Base-by-base conservation (phyloP, 2,329 filamentous ascomycete genomes). In the Clonostachys sp. region DNA sequence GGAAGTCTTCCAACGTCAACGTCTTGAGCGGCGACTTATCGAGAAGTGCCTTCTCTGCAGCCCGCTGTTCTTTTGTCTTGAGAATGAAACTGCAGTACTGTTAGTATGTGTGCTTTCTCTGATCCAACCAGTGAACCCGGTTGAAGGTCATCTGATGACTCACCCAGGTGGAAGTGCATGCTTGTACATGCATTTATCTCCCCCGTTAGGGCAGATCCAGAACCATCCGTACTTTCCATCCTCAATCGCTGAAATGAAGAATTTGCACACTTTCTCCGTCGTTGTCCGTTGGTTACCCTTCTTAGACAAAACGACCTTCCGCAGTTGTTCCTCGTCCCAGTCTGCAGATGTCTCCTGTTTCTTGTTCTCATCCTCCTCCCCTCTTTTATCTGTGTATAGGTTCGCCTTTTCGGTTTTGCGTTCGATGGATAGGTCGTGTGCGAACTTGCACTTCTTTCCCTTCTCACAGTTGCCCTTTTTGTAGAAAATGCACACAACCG, bases 151-250 rank as follows among this genome's bases (percentile, higher is more conserved):
- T 46, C 6, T 46, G 39, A 36, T 34, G 39, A 81, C 87, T 62
- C 82, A 95, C 89, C 94, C 94, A 61, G 91, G 88, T 58, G 95
- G 94, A 59, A 99, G 78, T 61, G 88, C 91, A 68, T 99, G 94
- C 71, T 88, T 91, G 66, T 99, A 99, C 86, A 94, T 97, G 87
- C 94, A 99, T 70, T 96, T 89, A 64, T 99, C 87, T 53, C 89
- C 92, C 55, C 91, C 91, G 62, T 97, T 97, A 42, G 94, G 94
- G 79, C 94, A 99, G 50, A 84, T 78, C 94, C 94, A 99, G 72
- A 99, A 97, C 94, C 94, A 99, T 53, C 94, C 94, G 61, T 99
- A 99, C 71, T 97, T 99, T 60, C 91, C 89, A 63, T 99, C 94
- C 71, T 99, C 94, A 53, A 99, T 94, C 24, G 94, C 94, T 57